Base-by-base conservation (phyloP, 352 stramenopile genomes). In the Globisporangium paroecandrum region DNA sequence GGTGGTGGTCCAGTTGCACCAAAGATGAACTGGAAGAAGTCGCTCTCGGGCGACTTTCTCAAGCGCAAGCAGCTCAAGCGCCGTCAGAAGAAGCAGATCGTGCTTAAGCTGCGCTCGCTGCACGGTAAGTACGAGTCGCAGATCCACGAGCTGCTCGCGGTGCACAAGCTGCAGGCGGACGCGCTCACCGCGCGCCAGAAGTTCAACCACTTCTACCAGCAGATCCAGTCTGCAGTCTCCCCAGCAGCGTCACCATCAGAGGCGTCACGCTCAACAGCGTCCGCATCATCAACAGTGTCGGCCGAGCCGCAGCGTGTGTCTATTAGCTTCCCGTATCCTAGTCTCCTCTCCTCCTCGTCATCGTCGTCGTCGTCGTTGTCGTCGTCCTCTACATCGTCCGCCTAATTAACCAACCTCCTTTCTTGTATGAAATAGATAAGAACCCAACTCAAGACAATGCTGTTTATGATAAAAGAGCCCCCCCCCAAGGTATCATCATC, bases 11-110 rank as follows among this genome's bases (percentile, higher is more conserved):
- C 22, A 81, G 71, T 24, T 49, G 27, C 18, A 5, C 18, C 34
- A 4, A 71, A 56, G 58, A 46, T 74, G 24, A 88, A 89, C 72
- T 94, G 82, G 79, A 77, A 77, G 34, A 84, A 78, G 38, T 69
- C 63, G 34, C 75, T 89, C 18, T 76, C 72, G 32, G 72, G 75
- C 58, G 73, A 89, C 51, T 90, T 83, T 36, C 69, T 74, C 55
- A 85, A 85, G 65, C 77, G 77, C 66, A 90, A 91, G 61, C 81
- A 94, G 54, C 75, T 93, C 56, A 89, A 90, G 61, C 81, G 83
- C 43, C 83, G 83, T 0, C 77, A 89, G 34, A 91, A 90, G 64
- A 89, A 90, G 61, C 81, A 84, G 49, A 72, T 91, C 24, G 77
- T 71, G 25, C 68, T 70, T 15, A 83, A 87, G 54, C 64, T 87